A percentile compares a stretch with the other conserved stretches of the same genome.
Evolutionary conservation across 257 asterid genomes (phyloP).

Genomic region (Striga asiatica): DNA sequence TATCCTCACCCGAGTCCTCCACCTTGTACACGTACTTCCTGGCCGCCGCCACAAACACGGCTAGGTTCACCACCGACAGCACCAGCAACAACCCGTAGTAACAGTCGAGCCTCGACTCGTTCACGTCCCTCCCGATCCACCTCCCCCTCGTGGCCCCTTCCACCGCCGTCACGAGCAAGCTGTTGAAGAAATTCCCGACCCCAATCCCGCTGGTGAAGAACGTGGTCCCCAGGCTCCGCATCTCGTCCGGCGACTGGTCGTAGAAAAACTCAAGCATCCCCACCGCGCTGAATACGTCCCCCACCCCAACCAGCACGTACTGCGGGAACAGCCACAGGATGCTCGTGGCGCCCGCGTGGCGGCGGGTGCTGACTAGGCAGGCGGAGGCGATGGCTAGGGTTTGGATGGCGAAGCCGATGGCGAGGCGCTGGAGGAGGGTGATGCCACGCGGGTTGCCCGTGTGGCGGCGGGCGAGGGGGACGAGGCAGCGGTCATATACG

Average conservation of each 20-base stretch:
- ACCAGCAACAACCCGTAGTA: conserved; percentile 55
- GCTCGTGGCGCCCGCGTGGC: conserved; percentile 76
- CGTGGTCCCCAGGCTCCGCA: conserved; percentile 82
- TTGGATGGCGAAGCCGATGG: conserved; percentile 56
- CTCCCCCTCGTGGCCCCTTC: conserved; percentile 53
- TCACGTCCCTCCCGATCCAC: conserved; percentile 82
- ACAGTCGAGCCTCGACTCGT: conserved; percentile 69
- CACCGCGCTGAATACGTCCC: conserved; percentile 70
- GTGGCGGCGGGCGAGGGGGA: conserved; percentile 45
- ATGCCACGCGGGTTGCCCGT: conserved; percentile 74
- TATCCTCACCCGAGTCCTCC: conserved; percentile 38
- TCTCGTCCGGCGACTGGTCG: conserved; percentile 78
- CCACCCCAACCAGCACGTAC: conserved; percentile 53
- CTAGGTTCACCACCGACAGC: conserved; percentile 38
- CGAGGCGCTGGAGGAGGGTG: conserved; percentile 54
- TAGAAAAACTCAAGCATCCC: conserved; percentile 76
- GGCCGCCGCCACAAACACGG: conserved; percentile 44
- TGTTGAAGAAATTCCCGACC: conserved; percentile 72
- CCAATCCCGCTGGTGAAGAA: conserved; percentile 85
- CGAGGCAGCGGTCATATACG: conserved; percentile 61
- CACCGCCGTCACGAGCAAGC: conserved; percentile 65
- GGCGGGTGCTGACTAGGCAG: conserved; percentile 29
- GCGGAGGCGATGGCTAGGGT: conserved; percentile 51
- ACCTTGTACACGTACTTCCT: conserved; percentile 54
- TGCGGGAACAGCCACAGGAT: conserved; percentile 59